A percentile compares a stretch with the other conserved stretches of the same genome.
These are phyloP conservation scores for Lactarius quietus DNA, from an alignment of 768 basidiomycete species.

Conservation along the genomic window DNA sequence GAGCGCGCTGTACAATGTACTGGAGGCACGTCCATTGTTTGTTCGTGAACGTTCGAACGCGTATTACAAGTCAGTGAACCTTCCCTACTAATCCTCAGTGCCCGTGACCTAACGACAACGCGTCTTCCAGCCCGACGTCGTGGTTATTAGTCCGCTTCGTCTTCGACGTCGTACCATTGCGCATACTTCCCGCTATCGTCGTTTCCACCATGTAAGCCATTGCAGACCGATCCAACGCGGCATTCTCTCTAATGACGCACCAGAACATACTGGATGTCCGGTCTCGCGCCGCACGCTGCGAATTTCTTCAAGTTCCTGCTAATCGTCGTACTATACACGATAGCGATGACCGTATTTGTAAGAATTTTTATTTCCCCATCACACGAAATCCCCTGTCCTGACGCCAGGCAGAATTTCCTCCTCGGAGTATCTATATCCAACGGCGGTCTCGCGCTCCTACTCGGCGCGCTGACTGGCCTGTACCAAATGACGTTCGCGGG, in stretches of 20 bases:
- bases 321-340: conserved; percentile 78
- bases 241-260: not conserved
- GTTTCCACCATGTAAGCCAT: conserved; percentile 75
- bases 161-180: conserved; percentile 86
- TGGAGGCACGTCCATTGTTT: conserved; percentile 82
- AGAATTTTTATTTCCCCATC: conserved; percentile 29
- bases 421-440: conserved; percentile 81
- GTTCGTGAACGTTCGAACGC: conserved; percentile 80
- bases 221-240: not conserved
- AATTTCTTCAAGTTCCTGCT: conserved; percentile 95
- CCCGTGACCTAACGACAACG: conserved; percentile 9
- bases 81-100: not conserved
- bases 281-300: conserved; percentile 69
- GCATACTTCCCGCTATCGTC: conserved; percentile 85
- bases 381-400: not conserved
- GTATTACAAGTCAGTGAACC: conserved; percentile 70
- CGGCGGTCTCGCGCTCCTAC: conserved; percentile 85
- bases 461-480: conserved; percentile 71
- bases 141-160: conserved; percentile 88
- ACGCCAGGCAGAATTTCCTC: conserved; percentile 69
- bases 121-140: conserved; percentile 63
- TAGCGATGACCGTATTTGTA: conserved; percentile 85
- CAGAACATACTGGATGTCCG: conserved; percentile 95
- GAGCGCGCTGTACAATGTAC: conserved; percentile 86
- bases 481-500: conserved; percentile 89